Evolutionary conservation across 805 yeast genomes (phyloP), one percentile per base, ranked within the genome.

Genomic region (Suhomyces emberorum): DNA sequence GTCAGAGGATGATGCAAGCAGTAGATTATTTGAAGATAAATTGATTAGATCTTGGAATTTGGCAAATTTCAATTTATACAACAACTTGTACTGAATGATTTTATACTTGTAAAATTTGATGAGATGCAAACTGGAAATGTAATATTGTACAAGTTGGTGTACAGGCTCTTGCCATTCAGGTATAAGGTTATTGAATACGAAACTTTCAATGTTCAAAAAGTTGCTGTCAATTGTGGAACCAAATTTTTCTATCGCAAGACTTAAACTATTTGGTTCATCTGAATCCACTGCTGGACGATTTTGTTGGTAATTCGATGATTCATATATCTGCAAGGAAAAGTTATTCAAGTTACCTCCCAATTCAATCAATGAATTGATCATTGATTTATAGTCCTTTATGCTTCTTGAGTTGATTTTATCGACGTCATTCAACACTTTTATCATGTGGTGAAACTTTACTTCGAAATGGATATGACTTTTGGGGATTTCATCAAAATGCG

Each of bases 271-370:
- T 11, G 30, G 40, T 11, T 39, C 37, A 15, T 23, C 12, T 2
- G 11, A 10, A 15, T 24, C 28, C 7, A 21, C 5, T 16, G 24
- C 21, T 15, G 25, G 11, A n/a, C 33, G 22, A 4, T 21, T 7
- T 21, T 34, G 31, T 15, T 31, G 25, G 29, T 35, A 34, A 35
- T 29, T 44, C 4, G 41, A 38, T 9, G 49, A 37, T 20, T 45
- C 49, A 29, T 63, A 65, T 14, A 60, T 66, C 64, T 57, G 67
- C 22, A 77, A 63, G 15, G 79, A 71, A 44, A 76, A 74, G 41
- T 76, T 72, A 51, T 77, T 77, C 46, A 76, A 64, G 46, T 74
- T 72, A 3, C 79, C 80, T 15, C 82, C 82, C 34, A 77, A 57
- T 48, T 75, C 79, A 10, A 75, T 65, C 43, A 76, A 48, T 4